Evolutionary conservation across 345 rosid species (phyloP).

Genomic region (Eucalyptus paniculata): DNA sequence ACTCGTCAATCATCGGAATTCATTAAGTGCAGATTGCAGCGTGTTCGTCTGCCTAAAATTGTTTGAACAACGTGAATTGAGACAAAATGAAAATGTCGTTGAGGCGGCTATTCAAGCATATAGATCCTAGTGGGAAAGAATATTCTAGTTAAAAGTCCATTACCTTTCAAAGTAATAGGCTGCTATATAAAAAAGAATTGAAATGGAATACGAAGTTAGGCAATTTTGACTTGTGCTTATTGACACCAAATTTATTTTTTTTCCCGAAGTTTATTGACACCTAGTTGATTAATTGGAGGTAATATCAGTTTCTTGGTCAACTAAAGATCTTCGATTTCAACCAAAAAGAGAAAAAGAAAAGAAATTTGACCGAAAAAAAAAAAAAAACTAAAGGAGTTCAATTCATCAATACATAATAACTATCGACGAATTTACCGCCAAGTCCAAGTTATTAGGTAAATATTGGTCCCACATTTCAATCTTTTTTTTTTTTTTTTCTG

Average conservation of each 20-base stretch:
- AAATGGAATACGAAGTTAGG: background rate
- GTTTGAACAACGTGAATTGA: background rate
- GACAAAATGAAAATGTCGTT: background rate
- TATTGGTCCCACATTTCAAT: background rate
- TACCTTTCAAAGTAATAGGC: background rate
- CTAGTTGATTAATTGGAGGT: background rate
- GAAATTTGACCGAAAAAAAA: too few relatives aligned
- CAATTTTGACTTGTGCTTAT: background rate
- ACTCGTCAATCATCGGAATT: background rate
- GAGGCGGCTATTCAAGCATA: background rate
- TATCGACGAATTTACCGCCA: background rate
- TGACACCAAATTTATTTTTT: background rate
- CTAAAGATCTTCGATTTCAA: too few relatives aligned
- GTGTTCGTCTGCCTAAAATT: background rate
- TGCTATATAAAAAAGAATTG: background rate
- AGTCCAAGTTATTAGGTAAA: background rate
- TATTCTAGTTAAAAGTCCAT: background rate
- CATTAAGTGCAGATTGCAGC: background rate
- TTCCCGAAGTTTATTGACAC: background rate
- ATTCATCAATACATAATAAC: background rate
- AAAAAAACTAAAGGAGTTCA: background rate
- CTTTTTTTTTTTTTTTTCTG: background rate
- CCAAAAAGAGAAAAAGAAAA: too few relatives aligned
- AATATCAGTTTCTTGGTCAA: background rate
- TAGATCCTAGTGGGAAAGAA: background rate